A percentile compares a stretch with the other conserved stretches of the same genome.
These are phyloP conservation scores for Trichoderma breve DNA, from an alignment of 2,329 filamentous ascomycete genomes.

Conservation along the genomic window DNA sequence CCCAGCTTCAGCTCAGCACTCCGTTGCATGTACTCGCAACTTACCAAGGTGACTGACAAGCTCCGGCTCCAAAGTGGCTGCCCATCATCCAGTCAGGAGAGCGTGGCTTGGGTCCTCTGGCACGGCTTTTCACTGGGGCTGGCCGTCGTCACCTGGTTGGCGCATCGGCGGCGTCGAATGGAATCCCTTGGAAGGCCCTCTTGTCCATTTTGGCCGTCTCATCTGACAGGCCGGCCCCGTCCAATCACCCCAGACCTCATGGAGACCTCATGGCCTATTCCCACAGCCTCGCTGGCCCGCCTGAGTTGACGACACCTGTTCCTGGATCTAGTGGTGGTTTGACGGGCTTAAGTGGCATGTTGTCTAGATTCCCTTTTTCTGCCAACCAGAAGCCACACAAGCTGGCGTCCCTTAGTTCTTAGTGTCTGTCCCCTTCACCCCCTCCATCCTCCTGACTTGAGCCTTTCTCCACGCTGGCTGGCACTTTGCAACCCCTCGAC, in stretches of 20 bases:
- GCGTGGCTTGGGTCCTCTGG: conserved; percentile 14
- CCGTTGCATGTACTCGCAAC: background rate
- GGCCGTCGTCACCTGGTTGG: conserved; percentile 15
- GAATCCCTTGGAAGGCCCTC: conserved; percentile 19
- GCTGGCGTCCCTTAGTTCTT: background rate
- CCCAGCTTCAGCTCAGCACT: conserved; percentile 3
- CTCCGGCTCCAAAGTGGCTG: background rate
- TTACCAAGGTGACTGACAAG: background rate
- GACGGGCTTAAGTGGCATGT: background rate
- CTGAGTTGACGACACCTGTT: conserved; percentile 12
- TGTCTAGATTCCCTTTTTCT: conserved; percentile 5
- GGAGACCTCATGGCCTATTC: background rate
- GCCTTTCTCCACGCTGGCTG: conserved; percentile 11
- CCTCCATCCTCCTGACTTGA: background rate
- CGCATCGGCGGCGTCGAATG: conserved; percentile 21
- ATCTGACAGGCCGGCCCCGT: conserved; percentile 20
- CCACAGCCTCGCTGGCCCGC: conserved; percentile 19
- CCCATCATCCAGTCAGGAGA: conserved; percentile 16
- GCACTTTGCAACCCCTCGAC: background rate
- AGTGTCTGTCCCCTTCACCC: background rate
- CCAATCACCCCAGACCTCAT: conserved; percentile 18
- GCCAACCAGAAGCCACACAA: background rate
- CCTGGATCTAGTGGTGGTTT: conserved; percentile 12
- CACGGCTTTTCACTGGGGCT: conserved; percentile 17
- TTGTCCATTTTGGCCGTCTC: background rate